Percentiles rank a stretch among this genome's conserved stretches.
Evolutionary conservation across 306 rosid genomes (phyloP).

Genomic region (Corylus avellana): DNA sequence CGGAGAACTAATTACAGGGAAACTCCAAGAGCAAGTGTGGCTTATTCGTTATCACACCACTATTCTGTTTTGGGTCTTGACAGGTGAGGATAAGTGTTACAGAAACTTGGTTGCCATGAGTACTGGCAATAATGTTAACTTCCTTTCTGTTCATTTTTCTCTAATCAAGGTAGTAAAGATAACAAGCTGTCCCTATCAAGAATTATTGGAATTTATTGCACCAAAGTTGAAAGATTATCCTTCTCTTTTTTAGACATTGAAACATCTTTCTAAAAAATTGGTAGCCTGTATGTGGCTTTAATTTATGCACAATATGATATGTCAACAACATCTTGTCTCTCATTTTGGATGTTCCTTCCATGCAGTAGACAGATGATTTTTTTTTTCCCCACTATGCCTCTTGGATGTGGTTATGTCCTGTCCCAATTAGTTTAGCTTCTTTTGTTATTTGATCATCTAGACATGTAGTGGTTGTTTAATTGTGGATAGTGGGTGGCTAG

Average conservation of each 20-base stretch:
- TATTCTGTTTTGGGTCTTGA: slow-evolving; percentile 95
- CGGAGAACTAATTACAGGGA: slow-evolving; percentile 59
- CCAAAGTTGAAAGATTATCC: not conserved
- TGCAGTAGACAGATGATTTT: not conserved
- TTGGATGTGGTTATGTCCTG: not conserved
- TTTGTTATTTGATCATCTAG: not conserved
- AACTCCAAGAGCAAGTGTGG: slow-evolving; percentile 58
- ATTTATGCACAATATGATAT: not conserved
- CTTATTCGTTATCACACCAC: slow-evolving; percentile 83
- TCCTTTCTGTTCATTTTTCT: not conserved
- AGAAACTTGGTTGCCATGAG: not conserved
- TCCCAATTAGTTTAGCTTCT: not conserved
- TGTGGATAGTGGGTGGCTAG: not conserved
- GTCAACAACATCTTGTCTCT: not conserved
- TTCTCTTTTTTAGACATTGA: not conserved
- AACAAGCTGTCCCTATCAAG: not conserved
- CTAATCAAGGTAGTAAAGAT: not conserved
- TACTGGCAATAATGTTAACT: not conserved
- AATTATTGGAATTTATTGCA: not conserved
- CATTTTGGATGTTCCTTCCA: not conserved
- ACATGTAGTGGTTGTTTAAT: not conserved
- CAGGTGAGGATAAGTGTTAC: slow-evolving; percentile 52
- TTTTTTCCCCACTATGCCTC: not conserved
- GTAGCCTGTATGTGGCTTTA: not conserved
- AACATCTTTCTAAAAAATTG: not conserved